A percentile compares a stretch with the other conserved stretches of the same genome.
Evolutionary conservation across 2,329 filamentous ascomycete species (phyloP).

Genomic region (Aspergillus fischeri): DNA sequence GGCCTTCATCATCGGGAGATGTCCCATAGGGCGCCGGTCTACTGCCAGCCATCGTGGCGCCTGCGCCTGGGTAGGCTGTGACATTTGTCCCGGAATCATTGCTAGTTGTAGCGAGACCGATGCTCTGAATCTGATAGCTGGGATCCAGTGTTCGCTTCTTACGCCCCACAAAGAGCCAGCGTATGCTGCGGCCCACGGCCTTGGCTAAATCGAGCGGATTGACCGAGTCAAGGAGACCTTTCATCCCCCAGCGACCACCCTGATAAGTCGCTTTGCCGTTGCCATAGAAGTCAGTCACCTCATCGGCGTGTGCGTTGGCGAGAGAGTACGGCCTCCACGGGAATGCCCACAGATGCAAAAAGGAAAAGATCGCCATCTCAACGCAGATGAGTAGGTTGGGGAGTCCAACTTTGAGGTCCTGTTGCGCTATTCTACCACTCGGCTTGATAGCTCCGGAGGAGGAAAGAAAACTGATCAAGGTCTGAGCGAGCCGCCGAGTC

Average conservation of each 20-base stretch:
- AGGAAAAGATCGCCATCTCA: conserved; percentile 77
- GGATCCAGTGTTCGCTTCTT: conserved; percentile 44
- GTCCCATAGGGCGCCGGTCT: conserved; percentile 22
- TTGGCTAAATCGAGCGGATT: conserved; percentile 83
- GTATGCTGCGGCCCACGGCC: conserved; percentile 69
- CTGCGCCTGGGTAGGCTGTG: conserved; percentile 28
- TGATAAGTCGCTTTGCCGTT: conserved; percentile 52
- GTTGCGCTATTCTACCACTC: conserved; percentile 59
- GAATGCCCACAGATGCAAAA: conserved; percentile 80
- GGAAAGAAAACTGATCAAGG: conserved; percentile 58
- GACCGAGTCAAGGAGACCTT: conserved; percentile 66
- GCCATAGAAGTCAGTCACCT: conserved; percentile 39
- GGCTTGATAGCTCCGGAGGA: conserved; percentile 62
- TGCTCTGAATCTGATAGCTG: conserved; percentile 33
- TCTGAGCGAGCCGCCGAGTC: conserved; percentile 23
- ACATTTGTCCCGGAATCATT: conserved; percentile 8
- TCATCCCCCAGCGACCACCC: conserved; percentile 61
- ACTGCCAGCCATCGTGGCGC: conserved; percentile 16
- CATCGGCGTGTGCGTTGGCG: conserved; percentile 45
- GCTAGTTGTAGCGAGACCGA: conserved; percentile 24
- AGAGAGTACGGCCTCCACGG: conserved; percentile 66
- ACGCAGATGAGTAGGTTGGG: conserved; percentile 73
- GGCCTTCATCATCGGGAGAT: conserved; percentile 33
- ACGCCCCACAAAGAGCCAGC: conserved; percentile 75
- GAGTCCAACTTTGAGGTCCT: conserved; percentile 76